Evolutionary conservation across 176 grass and related monocot genomes (phyloP), one percentile per base, ranked within the genome.

Genomic region (Rhipidocladum racemiflorum): DNA sequence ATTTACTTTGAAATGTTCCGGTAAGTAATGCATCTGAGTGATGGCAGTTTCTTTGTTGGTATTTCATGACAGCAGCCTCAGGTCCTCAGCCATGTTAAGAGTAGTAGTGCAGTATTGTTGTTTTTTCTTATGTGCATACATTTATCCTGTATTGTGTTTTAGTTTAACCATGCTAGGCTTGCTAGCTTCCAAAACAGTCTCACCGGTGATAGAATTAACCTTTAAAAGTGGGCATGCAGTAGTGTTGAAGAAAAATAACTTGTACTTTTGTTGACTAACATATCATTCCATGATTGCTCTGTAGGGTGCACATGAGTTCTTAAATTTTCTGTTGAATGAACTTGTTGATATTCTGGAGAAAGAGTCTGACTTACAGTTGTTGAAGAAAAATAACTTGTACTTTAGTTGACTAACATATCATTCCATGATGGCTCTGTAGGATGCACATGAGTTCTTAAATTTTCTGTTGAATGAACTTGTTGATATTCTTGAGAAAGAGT

Each of bases 361-460:
- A 77, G 95, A 94, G 70, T 81, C 85, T 6, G 39, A 40, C 39
- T 9, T 40, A 8, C 39, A 9, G 7, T 40, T 40, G 39, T 40
- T 40, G 39, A 40, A 40, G 61, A 55, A 21, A 40, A 43, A 46
- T 14, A 56, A 11, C 54, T 55, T 65, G 32, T 68, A 65, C 49
- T 48, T 74, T 36, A 36, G 12, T 87, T 72, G 50, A 87, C 18
- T 83, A 77, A 73, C 38, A 78, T 84, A 20, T 50, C 9, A 57
- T 65, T 79, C 74, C 61, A 25, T 88, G 28, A 14, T 83, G 85
- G 24, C 76, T 72, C 43, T 90, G 66, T 81, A 98, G 95, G 95
- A 98, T 87, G 95, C 92, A 36, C 95, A 98, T 46, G 95, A 98
- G 55, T 98, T 98, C 83, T 84, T 98, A 71, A 98, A 98, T 85